Percentiles rank a stretch among this genome's conserved stretches.
Conservation (phyloP, 163 green algal species). For the Prototheca cutis region DNA sequence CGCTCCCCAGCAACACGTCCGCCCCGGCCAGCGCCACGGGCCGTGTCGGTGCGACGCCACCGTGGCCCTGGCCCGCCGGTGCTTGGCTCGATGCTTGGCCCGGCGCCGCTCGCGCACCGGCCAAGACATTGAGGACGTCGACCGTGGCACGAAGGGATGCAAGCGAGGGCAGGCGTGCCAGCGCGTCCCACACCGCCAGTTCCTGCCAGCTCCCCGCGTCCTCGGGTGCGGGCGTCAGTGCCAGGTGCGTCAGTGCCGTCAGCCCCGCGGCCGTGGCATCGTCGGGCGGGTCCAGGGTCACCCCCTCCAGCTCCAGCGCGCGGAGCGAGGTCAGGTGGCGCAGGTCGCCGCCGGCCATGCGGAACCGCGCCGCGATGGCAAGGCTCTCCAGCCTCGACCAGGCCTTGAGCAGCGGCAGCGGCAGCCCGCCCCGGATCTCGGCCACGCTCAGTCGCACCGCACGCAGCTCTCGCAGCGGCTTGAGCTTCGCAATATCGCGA, state of each 20-base stretch:
- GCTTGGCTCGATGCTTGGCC: too few relatives aligned
- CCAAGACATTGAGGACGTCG: not conserved
- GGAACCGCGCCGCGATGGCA: slow-evolving; percentile 11
- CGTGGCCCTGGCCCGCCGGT: too few relatives aligned
- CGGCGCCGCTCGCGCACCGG: too few relatives aligned
- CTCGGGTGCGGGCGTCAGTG: slow-evolving; percentile 2
- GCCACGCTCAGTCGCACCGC: slow-evolving; percentile 14
- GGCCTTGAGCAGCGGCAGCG: slow-evolving; percentile 12
- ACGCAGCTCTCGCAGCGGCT: slow-evolving; percentile 23
- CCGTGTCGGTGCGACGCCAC: too few relatives aligned
- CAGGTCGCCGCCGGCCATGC: slow-evolving; percentile 11
- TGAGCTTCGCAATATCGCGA: slow-evolving; percentile 16
- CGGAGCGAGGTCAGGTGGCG: slow-evolving; percentile 14
- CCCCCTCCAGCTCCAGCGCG: slow-evolving; percentile 16
- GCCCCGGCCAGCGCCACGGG: too few relatives aligned
- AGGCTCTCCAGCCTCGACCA: slow-evolving; percentile 15
- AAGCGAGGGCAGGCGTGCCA: not conserved
- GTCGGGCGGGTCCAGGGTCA: slow-evolving; percentile 1
- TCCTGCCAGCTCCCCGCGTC: not conserved
- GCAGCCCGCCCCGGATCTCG: slow-evolving; percentile 18
- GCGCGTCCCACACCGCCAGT: not conserved
- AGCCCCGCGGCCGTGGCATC: slow-evolving; percentile 1
- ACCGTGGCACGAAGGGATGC: not conserved
- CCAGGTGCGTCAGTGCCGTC: slow-evolving; percentile 11
- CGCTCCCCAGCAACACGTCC: too few relatives aligned